Conservation (phyloP, 2,329 filamentous ascomycete species). For the Madurella fahalii region DNA sequence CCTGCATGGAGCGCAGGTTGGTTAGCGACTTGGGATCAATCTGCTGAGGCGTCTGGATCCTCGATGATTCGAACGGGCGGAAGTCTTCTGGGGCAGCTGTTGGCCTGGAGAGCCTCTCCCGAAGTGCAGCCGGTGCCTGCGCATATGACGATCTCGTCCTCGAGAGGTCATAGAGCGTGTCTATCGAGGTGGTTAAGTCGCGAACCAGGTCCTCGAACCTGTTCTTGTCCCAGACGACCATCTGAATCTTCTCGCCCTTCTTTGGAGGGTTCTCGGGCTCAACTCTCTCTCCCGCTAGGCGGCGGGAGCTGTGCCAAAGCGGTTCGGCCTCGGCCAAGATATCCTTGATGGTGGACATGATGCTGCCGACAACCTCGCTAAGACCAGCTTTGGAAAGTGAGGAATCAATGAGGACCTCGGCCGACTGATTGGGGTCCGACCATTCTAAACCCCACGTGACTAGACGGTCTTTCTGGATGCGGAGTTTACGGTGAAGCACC, state of each 20-base stretch:
- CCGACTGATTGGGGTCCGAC: slow-evolving; percentile 62
- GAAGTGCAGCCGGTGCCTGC: slow-evolving; percentile 30
- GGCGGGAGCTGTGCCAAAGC: slow-evolving; percentile 61
- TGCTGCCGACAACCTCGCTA: slow-evolving; percentile 71
- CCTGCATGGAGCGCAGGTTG: slow-evolving; percentile 42
- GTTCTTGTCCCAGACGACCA: slow-evolving; percentile 64
- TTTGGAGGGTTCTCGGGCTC: slow-evolving; percentile 34
- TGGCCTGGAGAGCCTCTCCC: slow-evolving; percentile 34
- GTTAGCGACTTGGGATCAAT: slow-evolving; percentile 54
- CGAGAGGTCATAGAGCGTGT: slow-evolving; percentile 74
- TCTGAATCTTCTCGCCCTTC: slow-evolving; percentile 49
- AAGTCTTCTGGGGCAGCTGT: slow-evolving; percentile 40
- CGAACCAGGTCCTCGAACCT: slow-evolving; percentile 71
- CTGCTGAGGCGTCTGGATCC: slow-evolving; percentile 58
- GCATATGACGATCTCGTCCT: slow-evolving; percentile 54
- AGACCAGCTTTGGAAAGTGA: slow-evolving; percentile 68
- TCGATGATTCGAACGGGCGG: slow-evolving; percentile 53
- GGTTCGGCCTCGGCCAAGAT: slow-evolving; percentile 72
- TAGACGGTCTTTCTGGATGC: slow-evolving; percentile 75
- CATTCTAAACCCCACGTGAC: slow-evolving; percentile 78
- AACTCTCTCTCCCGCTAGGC: slow-evolving; percentile 37
- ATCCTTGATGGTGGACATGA: slow-evolving; percentile 77
- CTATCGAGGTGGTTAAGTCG: slow-evolving; percentile 72
- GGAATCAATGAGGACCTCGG: slow-evolving; percentile 63
- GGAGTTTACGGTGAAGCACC: slow-evolving; percentile 68